A percentile compares a stretch with the other conserved stretches of the same genome.
These are phyloP conservation scores for Pythium sp. DNA, from an alignment of 352 stramenopile genomes.

Conservation along the genomic window DNA sequence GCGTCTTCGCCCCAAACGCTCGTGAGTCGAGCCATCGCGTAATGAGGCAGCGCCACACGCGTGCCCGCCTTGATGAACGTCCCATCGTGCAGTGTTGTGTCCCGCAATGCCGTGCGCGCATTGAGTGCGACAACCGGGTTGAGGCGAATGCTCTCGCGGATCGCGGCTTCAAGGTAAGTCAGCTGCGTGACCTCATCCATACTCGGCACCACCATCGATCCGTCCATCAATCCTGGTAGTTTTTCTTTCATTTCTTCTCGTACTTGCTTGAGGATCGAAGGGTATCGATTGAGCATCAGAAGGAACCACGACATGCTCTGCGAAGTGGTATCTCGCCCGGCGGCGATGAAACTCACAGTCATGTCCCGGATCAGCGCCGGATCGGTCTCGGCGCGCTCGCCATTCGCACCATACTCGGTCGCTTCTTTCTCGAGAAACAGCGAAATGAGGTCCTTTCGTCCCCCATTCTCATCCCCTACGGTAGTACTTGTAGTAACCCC, in stretches of 20 bases:
- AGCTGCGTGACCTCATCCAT: conserved; percentile 47
- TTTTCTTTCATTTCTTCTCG: conserved; percentile 29
- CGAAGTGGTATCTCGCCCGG: conserved; percentile 71
- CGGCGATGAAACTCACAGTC: conserved; percentile 74
- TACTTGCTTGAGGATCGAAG: conserved; percentile 28
- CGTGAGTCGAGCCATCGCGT: conserved; percentile 31
- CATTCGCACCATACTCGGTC: conserved; percentile 13
- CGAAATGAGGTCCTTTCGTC: conserved; percentile 37
- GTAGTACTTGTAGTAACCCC: not conserved
- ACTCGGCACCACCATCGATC: conserved; percentile 21
- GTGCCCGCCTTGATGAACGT: conserved; percentile 36
- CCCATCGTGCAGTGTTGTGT: conserved; percentile 45
- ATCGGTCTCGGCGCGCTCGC: conserved; percentile 6
- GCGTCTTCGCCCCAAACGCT: conserved; percentile 48
- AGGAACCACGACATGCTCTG: conserved; percentile 75
- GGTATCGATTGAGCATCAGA: conserved; percentile 70
- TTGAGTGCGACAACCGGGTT: conserved; percentile 44
- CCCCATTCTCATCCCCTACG: too few relatives aligned
- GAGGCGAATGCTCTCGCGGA: conserved; percentile 50
- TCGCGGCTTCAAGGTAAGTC: conserved; percentile 40
- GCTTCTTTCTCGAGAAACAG: conserved; percentile 47
- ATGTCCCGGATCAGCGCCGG: conserved; percentile 63
- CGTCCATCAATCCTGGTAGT: conserved; percentile 24
- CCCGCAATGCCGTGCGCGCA: conserved; percentile 26
- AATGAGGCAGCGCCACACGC: conserved; percentile 37